These are phyloP conservation scores for Parachaetomium inaequale DNA, from an alignment of 495 filamentous ascomycete genomes.

Conservation along the genomic window DNA sequence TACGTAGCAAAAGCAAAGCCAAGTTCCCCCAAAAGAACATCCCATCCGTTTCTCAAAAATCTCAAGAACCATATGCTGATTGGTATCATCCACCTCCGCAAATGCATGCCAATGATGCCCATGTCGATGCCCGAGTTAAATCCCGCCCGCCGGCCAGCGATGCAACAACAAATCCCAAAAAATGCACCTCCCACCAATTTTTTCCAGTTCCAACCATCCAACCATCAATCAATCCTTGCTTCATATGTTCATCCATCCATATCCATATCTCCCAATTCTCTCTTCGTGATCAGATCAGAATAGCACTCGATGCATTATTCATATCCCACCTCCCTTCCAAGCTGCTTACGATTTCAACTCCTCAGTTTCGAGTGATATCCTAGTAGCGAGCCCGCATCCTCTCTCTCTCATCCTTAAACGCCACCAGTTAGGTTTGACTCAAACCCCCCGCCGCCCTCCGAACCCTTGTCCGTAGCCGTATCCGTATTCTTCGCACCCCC, in stretches of 20 bases:
- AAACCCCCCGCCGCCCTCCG: not conserved
- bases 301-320: too few relatives aligned
- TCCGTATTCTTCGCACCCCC: not conserved
- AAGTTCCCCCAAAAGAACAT: not conserved
- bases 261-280: not conserved
- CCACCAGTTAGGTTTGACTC: too few relatives aligned
- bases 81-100: not conserved
- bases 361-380: too few relatives aligned
- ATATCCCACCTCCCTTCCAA: too few relatives aligned
- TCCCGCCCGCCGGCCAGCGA: not conserved
- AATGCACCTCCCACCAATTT: not conserved
- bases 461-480: not conserved
- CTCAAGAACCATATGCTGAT: not conserved
- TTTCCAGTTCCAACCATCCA: not conserved
- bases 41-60: not conserved
- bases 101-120: slow-evolving; percentile 3
- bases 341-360: too few relatives aligned
- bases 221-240: not conserved
- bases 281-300: too few relatives aligned
- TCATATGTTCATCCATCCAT: slow-evolving; percentile 1
- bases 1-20: not conserved
- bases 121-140: not conserved
- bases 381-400: too few relatives aligned
- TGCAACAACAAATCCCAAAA: not conserved
- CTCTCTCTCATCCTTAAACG: too few relatives aligned